Evolutionary conservation across 345 rosid genomes (phyloP), one percentile per base, ranked within the genome.

Genomic region (Citrus sp.): DNA sequence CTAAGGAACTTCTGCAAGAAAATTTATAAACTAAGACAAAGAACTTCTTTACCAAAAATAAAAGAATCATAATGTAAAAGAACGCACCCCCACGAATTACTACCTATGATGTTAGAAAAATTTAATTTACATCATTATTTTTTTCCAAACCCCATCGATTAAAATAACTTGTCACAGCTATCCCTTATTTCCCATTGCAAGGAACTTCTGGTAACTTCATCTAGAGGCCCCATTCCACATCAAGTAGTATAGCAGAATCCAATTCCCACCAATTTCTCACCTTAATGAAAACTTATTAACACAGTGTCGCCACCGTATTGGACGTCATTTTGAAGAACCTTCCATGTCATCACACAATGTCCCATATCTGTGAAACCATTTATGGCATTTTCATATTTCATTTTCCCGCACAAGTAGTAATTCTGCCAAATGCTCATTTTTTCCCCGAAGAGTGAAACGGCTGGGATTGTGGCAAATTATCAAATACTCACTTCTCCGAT

Each of bases 1-100:
- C 81, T 28, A 73, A 82, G 18, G 90, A 90, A 70, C 76, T 84
- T 87, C 99, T 93, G 80, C 70, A 80, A 78, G 7, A 30, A 67
- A 22, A 66, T 24, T 35, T 2, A 13, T 22, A 71, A 71, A 54
- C 22, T 21, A 54, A 54, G 4, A 54, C 1, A 70, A 14, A 42
- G 24, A 49, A 6, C 74, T 49, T 49, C 16, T 46, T 16, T 49
- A 8, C 58, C 7, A 70, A 34, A 25, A 30, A 13, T 56, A 27
- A 38, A 35, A 37, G 18, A 46, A 46, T 46, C 4, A 13, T 46
- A 19, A 67, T 14, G 19, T 14, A 27, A 70, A 49, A 16, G 27
- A 69, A 72, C 1, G 12, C 58, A 54, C 58, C 1, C 22, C 18
- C 58, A 54, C 7, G 1, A 5, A 54, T 54, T 22, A 56, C 19